Base-by-base conservation (phyloP, 1,284 basidiomycete genomes). In the Ceratobasidium sp. region DNA sequence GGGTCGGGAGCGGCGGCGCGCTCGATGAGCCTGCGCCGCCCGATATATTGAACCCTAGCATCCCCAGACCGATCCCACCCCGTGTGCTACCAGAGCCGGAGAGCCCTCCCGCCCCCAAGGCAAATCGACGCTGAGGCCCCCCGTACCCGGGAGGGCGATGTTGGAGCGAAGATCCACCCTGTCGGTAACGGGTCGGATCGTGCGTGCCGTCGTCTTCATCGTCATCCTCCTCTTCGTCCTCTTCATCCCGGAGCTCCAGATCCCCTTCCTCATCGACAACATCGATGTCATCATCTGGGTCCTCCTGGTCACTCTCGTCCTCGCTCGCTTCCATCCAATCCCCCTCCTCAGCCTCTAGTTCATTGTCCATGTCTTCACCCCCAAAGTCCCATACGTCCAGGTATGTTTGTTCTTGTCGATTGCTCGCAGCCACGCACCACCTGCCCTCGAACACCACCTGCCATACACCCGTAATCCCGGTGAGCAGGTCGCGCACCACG, bases 391-490 rank as follows among this genome's bases (percentile, higher is more conserved):
- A 95, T 41, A 95, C 93, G 81, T 95, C 94, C 65, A 95, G 85
- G 78, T 93, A 91, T 4, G 95, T 96, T 18, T 89, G 86, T 78
- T 94, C 92, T 77, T 89, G 90, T 62, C 93, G 88, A 82, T 96
- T 96, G 82, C 94, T 96, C 30, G 96, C 96, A 5, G 96, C 95
- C 62, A 98, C 94, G 82, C 96, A 95, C 88, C 95, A 96, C 78
- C 94, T 88, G 0, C 95, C 94, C 84, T 96, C 94, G 84, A 97
- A 97, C 38, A 95, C 92, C 65, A 98, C 95, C 84, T 98, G 96
- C 96, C 96, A 98, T 20, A 98, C 96, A 20, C 94, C 95, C 18
- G 91, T 93, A 80, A 97, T 94, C 14, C 94, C 94, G 0, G 93
- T 94, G 79, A 98, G 87, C 79, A 98, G 87, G 84, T 98, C 96